These are phyloP conservation scores for Aegilops tauschii DNA, from an alignment of 176 grass and related monocot species.

Conservation along the genomic window DNA sequence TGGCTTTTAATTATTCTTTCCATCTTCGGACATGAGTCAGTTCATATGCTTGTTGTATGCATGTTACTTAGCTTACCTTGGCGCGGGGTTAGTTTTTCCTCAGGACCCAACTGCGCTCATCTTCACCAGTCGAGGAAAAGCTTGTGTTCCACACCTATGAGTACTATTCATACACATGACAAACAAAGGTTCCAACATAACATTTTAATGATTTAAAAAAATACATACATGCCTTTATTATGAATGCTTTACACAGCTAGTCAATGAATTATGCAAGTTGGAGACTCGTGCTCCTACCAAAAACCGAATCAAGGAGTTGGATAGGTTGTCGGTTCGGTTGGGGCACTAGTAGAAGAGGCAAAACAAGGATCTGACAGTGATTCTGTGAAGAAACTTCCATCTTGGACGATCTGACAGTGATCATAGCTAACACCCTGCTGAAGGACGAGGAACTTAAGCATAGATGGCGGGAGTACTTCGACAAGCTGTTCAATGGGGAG, in stretches of 20 bases:
- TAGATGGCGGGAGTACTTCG: no score
- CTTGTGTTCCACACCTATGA: not conserved
- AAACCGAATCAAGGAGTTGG: conserved; percentile 83
- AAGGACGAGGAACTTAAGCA: no score
- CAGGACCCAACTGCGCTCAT: not conserved
- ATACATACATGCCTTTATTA: not conserved
- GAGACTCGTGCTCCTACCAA: conserved; percentile 74
- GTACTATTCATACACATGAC: not conserved
- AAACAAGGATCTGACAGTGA: conserved; percentile 23
- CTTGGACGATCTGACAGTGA: conserved; percentile 40
- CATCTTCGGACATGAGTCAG: not conserved
- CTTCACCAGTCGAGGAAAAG: not conserved
- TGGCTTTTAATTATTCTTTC: not conserved
- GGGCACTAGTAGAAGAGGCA: conserved; percentile 54
- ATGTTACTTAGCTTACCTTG: not conserved
- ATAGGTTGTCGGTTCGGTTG: conserved; percentile 56
- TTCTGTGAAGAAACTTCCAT: conserved; percentile 55
- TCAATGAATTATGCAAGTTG: not conserved
- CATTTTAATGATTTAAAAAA: not conserved
- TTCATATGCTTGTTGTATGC: conserved; percentile 15
- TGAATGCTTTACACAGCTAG: not conserved
- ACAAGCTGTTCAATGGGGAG: no score
- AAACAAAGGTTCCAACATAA: not conserved
- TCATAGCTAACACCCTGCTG: no score
- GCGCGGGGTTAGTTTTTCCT: not conserved